Base-by-base conservation (phyloP, 78 protist species). In the Speleostelium caveatum region DNA sequence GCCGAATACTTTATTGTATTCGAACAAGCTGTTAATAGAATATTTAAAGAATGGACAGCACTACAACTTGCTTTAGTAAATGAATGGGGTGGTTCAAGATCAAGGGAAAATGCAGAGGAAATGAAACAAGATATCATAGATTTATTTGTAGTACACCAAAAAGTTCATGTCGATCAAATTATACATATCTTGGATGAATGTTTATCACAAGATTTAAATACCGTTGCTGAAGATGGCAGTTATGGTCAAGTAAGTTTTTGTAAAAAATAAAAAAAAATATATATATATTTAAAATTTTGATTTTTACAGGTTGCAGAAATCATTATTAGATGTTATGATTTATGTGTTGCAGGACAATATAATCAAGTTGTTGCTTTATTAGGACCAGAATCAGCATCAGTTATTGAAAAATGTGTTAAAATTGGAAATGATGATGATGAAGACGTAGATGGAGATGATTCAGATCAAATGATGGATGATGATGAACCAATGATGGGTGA, bases 21-120 rank as follows among this genome's bases (percentile, higher is more conserved):
- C 41, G 91, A 83, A 42, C 71, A 69, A 69, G 60, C 91, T 26
- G 91, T 83, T 33, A 30, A 35, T 22, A 67, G 91, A 69, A 42
- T 83, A 0, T 83, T 83, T 58, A 67, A 49, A 53, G 78, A 83
- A 69, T 83, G 91, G 91, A 83, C 91, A 45, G 91, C 91, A 41
- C 36, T 83, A 30, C 91, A 83, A 51, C 60, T 83, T 35, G 91
- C 91, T 30, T 58, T 83, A 19, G 26, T 32, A n/a, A 53, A 83
- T 69, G 73, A 53, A 60, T 83, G 91, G 91, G 91, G 91, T 36
- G 91, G 91, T 45, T 59, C 49, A 38, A 5, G 59, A 69, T 56
- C 79, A 19, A 19, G 22, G 12, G 73, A 67, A 49, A 69, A 60
- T 33, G 91, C 91, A 2, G 79, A 69, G 41, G 91, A 83, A 12